Percentiles rank a stretch among this genome's conserved stretches.
These are phyloP conservation scores for Haplosporangium sp. DNA, from an alignment of 371 early-diverging fungal species.

Conservation along the genomic window DNA sequence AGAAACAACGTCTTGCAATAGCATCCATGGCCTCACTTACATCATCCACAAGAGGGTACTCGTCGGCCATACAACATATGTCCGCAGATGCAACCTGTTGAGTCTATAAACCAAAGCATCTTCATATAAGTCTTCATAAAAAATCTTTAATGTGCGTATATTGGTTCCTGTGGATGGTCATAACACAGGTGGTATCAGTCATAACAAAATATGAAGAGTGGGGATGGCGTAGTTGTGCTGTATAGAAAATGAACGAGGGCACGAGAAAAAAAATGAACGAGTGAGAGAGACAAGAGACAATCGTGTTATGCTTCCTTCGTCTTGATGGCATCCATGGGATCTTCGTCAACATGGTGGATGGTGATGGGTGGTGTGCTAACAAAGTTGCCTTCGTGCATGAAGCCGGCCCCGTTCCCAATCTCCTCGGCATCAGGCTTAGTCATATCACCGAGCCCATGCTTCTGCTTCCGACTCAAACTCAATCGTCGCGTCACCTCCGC, in stretches of 20 bases:
- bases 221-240: not conserved
- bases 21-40: constrained; percentile 9
- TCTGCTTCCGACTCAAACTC: constrained; percentile 39
- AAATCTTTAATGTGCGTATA: not conserved
- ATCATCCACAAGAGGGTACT: constrained; percentile 20
- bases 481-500: constrained; percentile 49
- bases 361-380: constrained; percentile 50
- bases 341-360: constrained; percentile 35
- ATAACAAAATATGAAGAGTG: not conserved
- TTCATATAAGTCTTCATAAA: constrained; percentile 1
- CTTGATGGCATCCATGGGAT: constrained; percentile 26
- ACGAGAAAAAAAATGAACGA: not conserved
- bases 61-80: constrained; percentile 14
- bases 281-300: not conserved
- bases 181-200: not conserved
- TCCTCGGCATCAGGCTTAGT: constrained; percentile 7
- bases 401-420: constrained; percentile 21
- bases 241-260: not conserved
- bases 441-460: constrained; percentile 21
- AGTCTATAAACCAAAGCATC: not conserved
- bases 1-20: not conserved
- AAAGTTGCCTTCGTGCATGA: constrained; percentile 25
- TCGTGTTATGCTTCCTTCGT: constrained; percentile 26
- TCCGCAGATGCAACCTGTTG: constrained; percentile 28
- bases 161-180: not conserved